phyloP scores from a whole-genome alignment of 2,329 filamentous ascomycete genomes.

The Cladosporium sp. region DNA sequence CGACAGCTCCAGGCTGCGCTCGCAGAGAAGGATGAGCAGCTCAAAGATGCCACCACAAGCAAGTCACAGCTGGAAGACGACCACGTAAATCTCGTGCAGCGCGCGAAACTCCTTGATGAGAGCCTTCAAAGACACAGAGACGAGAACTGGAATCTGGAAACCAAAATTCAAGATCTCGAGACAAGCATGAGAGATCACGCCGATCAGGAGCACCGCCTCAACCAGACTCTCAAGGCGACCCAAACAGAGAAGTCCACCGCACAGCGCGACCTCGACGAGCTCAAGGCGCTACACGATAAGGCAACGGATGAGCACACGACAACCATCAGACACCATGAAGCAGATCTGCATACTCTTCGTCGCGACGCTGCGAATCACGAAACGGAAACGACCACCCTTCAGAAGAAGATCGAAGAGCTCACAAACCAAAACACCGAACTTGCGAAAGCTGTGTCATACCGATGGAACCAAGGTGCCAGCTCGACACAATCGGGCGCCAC shows the following conservation, averaged over 20 bases:
- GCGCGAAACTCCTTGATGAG: slow-evolving; percentile 81
- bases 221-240: slow-evolving; percentile 67
- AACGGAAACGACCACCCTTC: slow-evolving; percentile 72
- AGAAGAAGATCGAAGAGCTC: slow-evolving; percentile 84
- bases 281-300: slow-evolving; percentile 76
- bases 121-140: slow-evolving; percentile 96
- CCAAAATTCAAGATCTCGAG: slow-evolving; percentile 80
- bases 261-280: slow-evolving; percentile 87
- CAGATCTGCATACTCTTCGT: slow-evolving; percentile 80
- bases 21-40: slow-evolving; percentile 80
- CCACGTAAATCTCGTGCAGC: slow-evolving; percentile 73
- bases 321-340: slow-evolving; percentile 79
- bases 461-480: slow-evolving; percentile 55
- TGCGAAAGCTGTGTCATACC: slow-evolving; percentile 76
- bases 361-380: slow-evolving; percentile 78
- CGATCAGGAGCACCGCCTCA: slow-evolving; percentile 81
- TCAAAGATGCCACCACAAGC: slow-evolving; percentile 73
- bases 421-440: slow-evolving; percentile 88
- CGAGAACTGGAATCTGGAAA: slow-evolving; percentile 97
- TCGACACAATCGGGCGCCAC: not conserved
- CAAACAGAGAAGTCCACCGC: slow-evolving; percentile 73
- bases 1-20: slow-evolving; percentile 84
- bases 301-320: slow-evolving; percentile 77
- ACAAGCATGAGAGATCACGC: slow-evolving; percentile 71
- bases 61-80: slow-evolving; percentile 81